phyloP scores from a whole-genome alignment of 208 protist species.

The Herpetomonas samuelpessoai region DNA sequence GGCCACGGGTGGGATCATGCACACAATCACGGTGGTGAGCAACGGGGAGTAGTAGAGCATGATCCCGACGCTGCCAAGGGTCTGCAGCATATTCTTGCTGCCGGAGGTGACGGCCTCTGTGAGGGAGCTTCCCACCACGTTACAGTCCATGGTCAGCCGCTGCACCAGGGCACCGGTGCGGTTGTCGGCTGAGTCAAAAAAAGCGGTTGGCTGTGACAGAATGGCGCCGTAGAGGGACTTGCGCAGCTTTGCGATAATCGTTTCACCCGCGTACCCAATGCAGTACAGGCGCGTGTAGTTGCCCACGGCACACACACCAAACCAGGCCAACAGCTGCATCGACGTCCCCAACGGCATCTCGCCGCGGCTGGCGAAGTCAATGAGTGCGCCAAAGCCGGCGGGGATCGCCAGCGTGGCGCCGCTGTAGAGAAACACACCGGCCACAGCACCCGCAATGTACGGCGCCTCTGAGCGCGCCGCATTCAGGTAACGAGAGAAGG shows the following conservation, averaged over 20 bases:
- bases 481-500: conserved; percentile 60
- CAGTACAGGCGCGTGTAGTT: conserved; percentile 73
- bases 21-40: conserved; percentile 75
- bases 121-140: conserved; percentile 76
- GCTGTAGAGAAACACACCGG: conserved; percentile 70
- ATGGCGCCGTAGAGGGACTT: conserved; percentile 59
- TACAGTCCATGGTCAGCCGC: conserved; percentile 88
- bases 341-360: conserved; percentile 78
- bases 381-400: conserved; percentile 73
- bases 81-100: conserved; percentile 85
- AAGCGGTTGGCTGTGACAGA: conserved; percentile 59
- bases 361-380: conserved; percentile 77
- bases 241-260: conserved; percentile 71
- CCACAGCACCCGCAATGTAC: conserved; percentile 64
- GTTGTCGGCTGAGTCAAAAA: conserved; percentile 82
- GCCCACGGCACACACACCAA: conserved; percentile 56
- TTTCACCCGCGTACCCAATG: conserved; percentile 75
- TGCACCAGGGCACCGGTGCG: conserved; percentile 73
- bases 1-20: conserved; percentile 80
- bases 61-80: conserved; percentile 68
- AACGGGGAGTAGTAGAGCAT: conserved; percentile 90
- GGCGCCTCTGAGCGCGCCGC: conserved; percentile 42
- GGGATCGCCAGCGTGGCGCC: conserved; percentile 82
- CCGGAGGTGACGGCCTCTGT: conserved; percentile 77
- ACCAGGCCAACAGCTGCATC: conserved; percentile 75